These are phyloP conservation scores for Nyctanthes arbortristis DNA, from an alignment of 257 asterid species.

Conservation along the genomic window DNA sequence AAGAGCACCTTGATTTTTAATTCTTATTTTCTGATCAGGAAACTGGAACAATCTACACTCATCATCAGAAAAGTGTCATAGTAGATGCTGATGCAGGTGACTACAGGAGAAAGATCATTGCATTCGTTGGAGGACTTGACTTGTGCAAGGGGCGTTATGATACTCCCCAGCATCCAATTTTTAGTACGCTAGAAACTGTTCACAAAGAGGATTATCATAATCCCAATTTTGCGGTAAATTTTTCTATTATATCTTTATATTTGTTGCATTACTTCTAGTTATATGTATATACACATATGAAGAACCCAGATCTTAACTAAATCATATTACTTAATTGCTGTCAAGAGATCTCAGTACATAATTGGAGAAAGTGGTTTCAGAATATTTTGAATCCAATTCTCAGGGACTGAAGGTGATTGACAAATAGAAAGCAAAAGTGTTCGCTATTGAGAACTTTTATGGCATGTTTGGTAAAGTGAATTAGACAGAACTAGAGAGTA, in stretches of 20 bases:
- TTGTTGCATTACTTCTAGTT: constrained; percentile 1
- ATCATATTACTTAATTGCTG: not conserved
- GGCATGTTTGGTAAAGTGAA: too few relatives aligned
- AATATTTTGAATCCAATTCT: too few relatives aligned
- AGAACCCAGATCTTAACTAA: not conserved
- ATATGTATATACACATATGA: not conserved
- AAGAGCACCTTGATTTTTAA: not conserved
- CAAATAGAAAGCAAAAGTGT: too few relatives aligned
- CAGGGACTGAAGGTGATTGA: too few relatives aligned
- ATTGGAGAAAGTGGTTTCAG: too few relatives aligned
- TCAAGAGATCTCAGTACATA: too few relatives aligned
- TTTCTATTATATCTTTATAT: not conserved
- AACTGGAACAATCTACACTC: constrained; percentile 89
- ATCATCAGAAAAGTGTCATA: constrained; percentile 89
- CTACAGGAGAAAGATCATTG: constrained; percentile 57
- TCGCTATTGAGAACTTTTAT: too few relatives aligned
- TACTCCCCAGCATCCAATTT: constrained; percentile 70
- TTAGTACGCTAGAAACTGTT: constrained; percentile 58
- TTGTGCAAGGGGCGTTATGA: constrained; percentile 91
- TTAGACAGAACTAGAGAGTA: too few relatives aligned
- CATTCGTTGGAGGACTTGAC: constrained; percentile 94
- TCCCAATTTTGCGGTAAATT: constrained; percentile 76
- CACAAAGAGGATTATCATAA: constrained; percentile 90
- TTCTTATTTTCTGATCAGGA: constrained; percentile 50
- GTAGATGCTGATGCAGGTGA: constrained; percentile 70